Conservation (phyloP, 2,329 filamentous ascomycete species). For the Fusarium drepaniforme region DNA sequence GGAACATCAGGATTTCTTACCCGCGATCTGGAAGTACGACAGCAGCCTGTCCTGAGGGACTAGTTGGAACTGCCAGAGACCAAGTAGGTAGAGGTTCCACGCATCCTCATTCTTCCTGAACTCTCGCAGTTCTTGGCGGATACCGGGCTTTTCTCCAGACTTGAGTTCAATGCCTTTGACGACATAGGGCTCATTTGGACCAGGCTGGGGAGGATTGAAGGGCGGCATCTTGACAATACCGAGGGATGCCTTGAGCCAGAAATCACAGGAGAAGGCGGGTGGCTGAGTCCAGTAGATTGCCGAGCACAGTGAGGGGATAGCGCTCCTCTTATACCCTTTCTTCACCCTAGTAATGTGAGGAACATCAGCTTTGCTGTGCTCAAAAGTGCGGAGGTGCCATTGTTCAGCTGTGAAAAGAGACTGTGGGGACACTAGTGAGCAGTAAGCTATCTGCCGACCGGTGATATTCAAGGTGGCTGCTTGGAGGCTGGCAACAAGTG, state of each 20-base stretch:
- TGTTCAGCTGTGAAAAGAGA: not conserved
- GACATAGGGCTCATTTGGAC: not conserved
- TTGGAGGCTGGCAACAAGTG: not conserved
- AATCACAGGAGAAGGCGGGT: not conserved
- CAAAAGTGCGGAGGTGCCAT: not conserved
- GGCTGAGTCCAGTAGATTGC: too few species aligned
- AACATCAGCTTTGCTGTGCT: not conserved
- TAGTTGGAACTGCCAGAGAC: not conserved
- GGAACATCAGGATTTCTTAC: not conserved
- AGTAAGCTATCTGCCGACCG: not conserved
- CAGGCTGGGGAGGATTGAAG: not conserved
- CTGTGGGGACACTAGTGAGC: not conserved
- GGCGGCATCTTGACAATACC: not conserved
- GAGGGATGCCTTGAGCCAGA: not conserved
- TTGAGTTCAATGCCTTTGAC: not conserved
- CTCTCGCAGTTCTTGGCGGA: not conserved
- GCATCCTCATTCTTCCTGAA: not conserved
- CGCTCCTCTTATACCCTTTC: not conserved
- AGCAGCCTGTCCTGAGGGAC: not conserved
- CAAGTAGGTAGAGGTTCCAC: not conserved
- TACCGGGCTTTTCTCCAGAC: not conserved
- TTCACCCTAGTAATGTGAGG: not conserved
- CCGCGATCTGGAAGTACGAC: not conserved
- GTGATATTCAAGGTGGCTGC: not conserved
- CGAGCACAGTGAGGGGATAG: not conserved